phyloP scores from a whole-genome alignment of 176 grass and related monocot species.

The Triticum monococcum region DNA sequence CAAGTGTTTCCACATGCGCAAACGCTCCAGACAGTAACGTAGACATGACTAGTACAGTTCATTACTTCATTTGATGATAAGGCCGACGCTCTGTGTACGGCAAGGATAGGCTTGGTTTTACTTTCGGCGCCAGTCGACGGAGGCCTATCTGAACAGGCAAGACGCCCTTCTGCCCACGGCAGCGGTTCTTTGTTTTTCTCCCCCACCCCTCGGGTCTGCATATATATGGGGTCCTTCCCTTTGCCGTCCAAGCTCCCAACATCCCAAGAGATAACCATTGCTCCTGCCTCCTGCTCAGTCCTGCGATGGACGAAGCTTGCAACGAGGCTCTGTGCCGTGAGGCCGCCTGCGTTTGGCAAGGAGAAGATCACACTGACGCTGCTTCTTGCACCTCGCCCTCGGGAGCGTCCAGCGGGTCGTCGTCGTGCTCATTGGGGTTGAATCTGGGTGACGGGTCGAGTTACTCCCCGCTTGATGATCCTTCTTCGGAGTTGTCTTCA shows the following conservation, averaged over 20 bases:
- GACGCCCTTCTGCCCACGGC: background rate
- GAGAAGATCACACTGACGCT: background rate
- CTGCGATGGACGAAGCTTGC: conserved; percentile 33
- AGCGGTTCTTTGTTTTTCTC: background rate
- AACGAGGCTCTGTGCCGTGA: background rate
- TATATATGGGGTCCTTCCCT: conserved; percentile 22
- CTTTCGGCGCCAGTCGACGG: background rate
- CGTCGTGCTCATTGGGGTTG: conserved; percentile 18
- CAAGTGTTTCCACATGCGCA: background rate
- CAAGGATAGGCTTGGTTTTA: background rate
- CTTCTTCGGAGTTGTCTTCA: background rate
- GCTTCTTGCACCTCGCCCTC: background rate
- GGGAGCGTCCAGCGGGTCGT: background rate
- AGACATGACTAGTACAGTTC: background rate
- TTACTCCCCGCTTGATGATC: background rate
- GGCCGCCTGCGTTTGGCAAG: background rate
- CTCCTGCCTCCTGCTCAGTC: background rate
- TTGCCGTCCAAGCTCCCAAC: conserved; percentile 17
- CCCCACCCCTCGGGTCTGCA: background rate
- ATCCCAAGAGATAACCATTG: conserved; percentile 1
- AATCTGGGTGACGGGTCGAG: conserved; percentile 29
- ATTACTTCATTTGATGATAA: background rate
- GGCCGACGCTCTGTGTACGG: background rate
- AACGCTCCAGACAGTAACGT: background rate
- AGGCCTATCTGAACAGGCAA: conserved; percentile 4